These are phyloP conservation scores for Saccharomycopsis sp. DNA, from an alignment of 805 yeast genomes.

Conservation along the genomic window DNA sequence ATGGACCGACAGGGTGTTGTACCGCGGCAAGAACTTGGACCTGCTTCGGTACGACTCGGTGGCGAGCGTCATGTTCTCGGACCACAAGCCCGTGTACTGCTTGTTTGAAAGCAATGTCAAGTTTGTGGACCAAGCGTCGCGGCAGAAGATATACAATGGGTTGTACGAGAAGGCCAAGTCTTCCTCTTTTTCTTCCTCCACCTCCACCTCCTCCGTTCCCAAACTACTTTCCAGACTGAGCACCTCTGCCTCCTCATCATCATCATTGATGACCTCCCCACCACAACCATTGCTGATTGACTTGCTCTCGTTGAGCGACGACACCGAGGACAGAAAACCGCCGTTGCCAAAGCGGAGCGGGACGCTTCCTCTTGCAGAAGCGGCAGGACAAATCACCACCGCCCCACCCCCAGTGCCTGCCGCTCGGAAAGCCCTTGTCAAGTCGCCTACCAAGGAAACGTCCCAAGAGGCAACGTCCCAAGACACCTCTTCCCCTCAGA, in stretches of 20 bases:
- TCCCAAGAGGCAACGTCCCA: too few species aligned
- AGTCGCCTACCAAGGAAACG: too few species aligned
- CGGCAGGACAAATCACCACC: too few species aligned
- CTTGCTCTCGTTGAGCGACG: too few species aligned
- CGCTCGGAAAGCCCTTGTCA: conserved; percentile 11
- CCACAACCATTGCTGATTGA: too few species aligned
- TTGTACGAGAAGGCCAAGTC: conserved; percentile 50
- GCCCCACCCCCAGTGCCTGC: conserved; percentile 17
- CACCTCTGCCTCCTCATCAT: too few species aligned
- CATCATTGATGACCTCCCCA: too few species aligned
- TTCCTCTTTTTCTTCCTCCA: neutral
- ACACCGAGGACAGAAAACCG: too few species aligned
- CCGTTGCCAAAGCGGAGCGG: conserved; percentile 21
- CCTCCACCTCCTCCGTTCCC: neutral
- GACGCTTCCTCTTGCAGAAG: too few species aligned
- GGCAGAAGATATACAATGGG: conserved; percentile 44
- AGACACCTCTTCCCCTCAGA: conserved; percentile 19
- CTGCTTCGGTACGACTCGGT: conserved; percentile 60
- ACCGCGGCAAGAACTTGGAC: conserved; percentile 45
- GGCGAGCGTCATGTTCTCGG: conserved; percentile 55
- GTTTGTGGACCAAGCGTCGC: conserved; percentile 57
- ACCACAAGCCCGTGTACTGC: conserved; percentile 89
- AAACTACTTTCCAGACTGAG: neutral
- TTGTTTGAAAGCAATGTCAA: conserved; percentile 59
- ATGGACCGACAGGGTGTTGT: conserved; percentile 89